Evolutionary conservation across 225 moss, liverwort and hornwort species (phyloP).

Genomic region (Straminergon stramineum): DNA sequence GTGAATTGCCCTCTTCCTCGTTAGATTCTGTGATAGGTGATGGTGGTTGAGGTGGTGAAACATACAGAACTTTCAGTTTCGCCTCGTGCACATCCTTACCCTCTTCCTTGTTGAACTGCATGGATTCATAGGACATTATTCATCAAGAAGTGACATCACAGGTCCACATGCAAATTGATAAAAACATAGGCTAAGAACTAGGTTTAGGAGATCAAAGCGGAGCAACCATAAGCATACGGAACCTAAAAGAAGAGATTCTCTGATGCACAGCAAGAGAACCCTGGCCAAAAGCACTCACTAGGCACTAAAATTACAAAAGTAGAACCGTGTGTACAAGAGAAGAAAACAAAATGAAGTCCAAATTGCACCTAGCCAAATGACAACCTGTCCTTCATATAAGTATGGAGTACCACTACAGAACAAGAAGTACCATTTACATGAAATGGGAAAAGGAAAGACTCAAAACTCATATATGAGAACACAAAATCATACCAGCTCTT

Average conservation of each 20-base stretch:
- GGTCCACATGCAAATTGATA: background rate
- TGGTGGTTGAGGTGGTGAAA: conserved; percentile 92
- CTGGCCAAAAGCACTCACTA: background rate
- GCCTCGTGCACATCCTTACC: conserved; percentile 78
- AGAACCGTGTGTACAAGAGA: background rate
- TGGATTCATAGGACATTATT: background rate
- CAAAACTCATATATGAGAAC: background rate
- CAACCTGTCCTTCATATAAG: background rate
- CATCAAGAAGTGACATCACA: background rate
- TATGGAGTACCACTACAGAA: background rate
- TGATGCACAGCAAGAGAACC: background rate
- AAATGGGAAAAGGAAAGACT: background rate
- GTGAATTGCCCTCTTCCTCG: conserved; percentile 67
- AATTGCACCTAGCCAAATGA: background rate
- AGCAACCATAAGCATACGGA: background rate
- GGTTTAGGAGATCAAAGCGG: background rate
- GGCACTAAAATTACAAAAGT: background rate
- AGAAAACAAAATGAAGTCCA: background rate
- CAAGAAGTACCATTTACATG: background rate
- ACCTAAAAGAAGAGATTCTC: background rate
- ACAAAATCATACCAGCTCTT: conserved; percentile 65
- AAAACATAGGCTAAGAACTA: background rate
- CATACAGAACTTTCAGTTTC: conserved; percentile 83
- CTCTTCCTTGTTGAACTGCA: conserved; percentile 87
- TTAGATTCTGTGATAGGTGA: conserved; percentile 92